These are phyloP conservation scores for Beauveria asiatica DNA, from an alignment of 2,329 filamentous ascomycete genomes.

Conservation along the genomic window DNA sequence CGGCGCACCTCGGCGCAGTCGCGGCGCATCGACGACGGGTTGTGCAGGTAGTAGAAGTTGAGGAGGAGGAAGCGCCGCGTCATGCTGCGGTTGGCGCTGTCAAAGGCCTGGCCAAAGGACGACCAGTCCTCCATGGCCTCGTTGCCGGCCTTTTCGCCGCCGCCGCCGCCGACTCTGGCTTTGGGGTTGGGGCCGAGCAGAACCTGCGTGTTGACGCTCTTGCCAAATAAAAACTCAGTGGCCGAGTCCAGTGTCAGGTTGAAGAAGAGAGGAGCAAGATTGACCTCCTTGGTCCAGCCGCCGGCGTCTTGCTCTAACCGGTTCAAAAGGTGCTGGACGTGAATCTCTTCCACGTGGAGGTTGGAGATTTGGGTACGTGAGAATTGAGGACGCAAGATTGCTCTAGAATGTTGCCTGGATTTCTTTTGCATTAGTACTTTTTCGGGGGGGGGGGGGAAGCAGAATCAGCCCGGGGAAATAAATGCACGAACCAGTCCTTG, in stretches of 20 bases:
- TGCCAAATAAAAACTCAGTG: slow-evolving; percentile 50
- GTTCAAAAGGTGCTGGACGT: slow-evolving; percentile 13
- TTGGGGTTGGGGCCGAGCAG: slow-evolving; percentile 7
- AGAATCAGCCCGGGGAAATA: background rate
- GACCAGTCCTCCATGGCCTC: slow-evolving; percentile 3
- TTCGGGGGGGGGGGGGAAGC: background rate
- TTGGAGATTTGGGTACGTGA: slow-evolving; percentile 17
- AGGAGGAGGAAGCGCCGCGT: background rate
- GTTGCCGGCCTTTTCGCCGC: background rate
- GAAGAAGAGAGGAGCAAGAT: slow-evolving; percentile 38
- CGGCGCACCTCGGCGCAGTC: background rate
- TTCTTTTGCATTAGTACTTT: background rate
- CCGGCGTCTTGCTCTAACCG: background rate
- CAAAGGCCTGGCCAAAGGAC: background rate
- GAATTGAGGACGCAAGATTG: slow-evolving; percentile 21
- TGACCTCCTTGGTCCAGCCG: slow-evolving; percentile 18
- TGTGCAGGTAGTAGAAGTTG: slow-evolving; percentile 1
- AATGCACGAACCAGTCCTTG: background rate
- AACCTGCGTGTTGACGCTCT: slow-evolving; percentile 33
- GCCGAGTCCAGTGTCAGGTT: slow-evolving; percentile 36
- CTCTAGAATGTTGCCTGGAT: slow-evolving; percentile 24
- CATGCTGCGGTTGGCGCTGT: background rate
- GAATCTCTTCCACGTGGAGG: slow-evolving; percentile 16
- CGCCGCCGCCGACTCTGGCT: too few species aligned
- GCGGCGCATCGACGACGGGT: background rate